phyloP scores from a whole-genome alignment of 441 rosid species.

The Gossypium lobatum region DNA sequence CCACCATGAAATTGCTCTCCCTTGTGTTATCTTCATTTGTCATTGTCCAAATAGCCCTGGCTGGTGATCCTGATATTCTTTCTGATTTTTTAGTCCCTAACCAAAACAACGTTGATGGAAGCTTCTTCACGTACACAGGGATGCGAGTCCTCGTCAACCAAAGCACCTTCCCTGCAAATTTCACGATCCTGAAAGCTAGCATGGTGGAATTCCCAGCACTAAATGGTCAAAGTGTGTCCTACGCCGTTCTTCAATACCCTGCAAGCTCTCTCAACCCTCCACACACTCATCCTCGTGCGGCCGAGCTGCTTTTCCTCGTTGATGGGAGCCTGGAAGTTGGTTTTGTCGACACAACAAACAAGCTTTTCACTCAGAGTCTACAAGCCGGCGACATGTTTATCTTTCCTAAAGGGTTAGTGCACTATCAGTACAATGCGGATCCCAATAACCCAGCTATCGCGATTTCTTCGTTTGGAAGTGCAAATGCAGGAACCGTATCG shows the following conservation, averaged over 20 bases:
- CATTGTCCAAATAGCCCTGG: constrained; percentile 10
- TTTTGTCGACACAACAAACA: constrained; percentile 30
- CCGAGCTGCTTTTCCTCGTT: constrained; percentile 4
- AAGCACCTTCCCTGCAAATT: background rate
- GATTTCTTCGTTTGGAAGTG: constrained; percentile 29
- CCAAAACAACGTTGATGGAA: constrained; percentile 1
- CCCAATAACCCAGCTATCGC: constrained; percentile 15
- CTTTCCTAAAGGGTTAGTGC: constrained; percentile 35
- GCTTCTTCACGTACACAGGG: constrained; percentile 31
- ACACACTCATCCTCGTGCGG: background rate
- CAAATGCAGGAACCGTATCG: constrained; percentile 27
- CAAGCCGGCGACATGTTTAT: constrained; percentile 27
- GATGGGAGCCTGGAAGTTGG: constrained; percentile 26
- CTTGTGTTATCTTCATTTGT: constrained; percentile 15
- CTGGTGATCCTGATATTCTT: constrained; percentile 11
- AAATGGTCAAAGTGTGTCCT: constrained; percentile 19
- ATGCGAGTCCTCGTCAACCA: constrained; percentile 15
- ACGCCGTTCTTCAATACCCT: background rate
- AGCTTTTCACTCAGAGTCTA: constrained; percentile 28
- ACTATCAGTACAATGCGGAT: constrained; percentile 31
- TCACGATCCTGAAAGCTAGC: constrained; percentile 21
- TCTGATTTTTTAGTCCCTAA: constrained; percentile 7
- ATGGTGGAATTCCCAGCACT: constrained; percentile 30
- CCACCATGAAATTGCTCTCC: background rate
- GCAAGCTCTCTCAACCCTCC: background rate